A percentile compares a stretch with the other conserved stretches of the same genome.
Conservation (phyloP, 257 asterid species). For the Solanum raphanifolium region DNA sequence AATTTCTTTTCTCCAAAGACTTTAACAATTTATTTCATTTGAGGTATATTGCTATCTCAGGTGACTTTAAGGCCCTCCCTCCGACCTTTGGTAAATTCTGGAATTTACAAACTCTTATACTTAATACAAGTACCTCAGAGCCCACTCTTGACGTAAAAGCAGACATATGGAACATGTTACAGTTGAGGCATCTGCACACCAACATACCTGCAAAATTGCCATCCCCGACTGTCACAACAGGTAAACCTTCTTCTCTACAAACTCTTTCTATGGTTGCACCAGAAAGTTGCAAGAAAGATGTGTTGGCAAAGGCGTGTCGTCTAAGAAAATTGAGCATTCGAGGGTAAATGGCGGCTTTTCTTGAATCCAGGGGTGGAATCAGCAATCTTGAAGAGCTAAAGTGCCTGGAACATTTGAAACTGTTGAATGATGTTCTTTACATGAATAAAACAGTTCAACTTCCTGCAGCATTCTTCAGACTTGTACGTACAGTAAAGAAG, state of each 20-base stretch:
- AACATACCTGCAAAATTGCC: conserved; percentile 34
- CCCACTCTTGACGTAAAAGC: background rate
- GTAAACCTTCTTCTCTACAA: conserved; percentile 22
- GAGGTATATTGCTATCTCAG: background rate
- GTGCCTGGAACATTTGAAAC: no score
- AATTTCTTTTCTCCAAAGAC: background rate
- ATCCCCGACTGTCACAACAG: conserved; percentile 9
- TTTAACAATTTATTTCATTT: background rate
- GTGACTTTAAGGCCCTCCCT: background rate
- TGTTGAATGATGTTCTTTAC: no score
- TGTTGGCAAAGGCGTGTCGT: conserved; percentile 35
- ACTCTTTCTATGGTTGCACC: conserved; percentile 52
- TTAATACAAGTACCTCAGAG: background rate
- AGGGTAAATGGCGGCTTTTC: no score
- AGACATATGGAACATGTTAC: background rate
- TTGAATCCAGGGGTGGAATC: no score
- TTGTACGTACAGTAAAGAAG: no score
- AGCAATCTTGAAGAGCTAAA: no score
- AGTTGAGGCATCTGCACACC: background rate
- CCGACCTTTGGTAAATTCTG: background rate
- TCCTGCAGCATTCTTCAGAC: no score
- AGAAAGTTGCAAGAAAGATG: conserved; percentile 44
- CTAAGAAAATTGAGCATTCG: conserved; percentile 28
- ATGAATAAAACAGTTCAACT: no score
- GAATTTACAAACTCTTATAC: background rate